These are phyloP conservation scores for Hypoxylon sp. DNA, from an alignment of 2,329 filamentous ascomycete genomes.

Conservation along the genomic window DNA sequence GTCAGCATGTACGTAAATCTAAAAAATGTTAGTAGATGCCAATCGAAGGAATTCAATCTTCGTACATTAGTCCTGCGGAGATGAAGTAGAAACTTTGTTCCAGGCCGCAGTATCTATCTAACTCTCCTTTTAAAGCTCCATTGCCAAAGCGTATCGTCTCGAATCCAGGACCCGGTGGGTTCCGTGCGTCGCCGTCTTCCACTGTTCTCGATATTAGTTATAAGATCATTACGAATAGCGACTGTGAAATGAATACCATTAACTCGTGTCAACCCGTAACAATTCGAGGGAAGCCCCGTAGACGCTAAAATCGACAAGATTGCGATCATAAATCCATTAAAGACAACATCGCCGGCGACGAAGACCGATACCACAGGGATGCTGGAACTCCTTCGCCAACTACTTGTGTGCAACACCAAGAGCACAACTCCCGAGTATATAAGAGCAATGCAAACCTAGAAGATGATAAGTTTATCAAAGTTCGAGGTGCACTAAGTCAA, in stretches of 20 bases:
- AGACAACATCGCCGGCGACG: constrained; percentile 45
- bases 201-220: constrained; percentile 13
- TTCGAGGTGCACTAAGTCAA: neutral
- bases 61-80: constrained; percentile 45
- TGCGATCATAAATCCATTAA: constrained; percentile 45
- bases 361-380: constrained; percentile 42
- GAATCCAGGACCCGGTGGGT: constrained; percentile 35
- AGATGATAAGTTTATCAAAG: constrained; percentile 20
- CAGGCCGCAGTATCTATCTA: constrained; percentile 38
- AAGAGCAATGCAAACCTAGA: constrained; percentile 44
- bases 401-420: constrained; percentile 45
- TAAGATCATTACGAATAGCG: neutral
- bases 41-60: neutral
- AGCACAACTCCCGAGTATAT: constrained; percentile 48
- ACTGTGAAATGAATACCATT: constrained; percentile 31
- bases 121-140: constrained; percentile 31
- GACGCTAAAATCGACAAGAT: constrained; percentile 48
- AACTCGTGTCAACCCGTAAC: constrained; percentile 44
- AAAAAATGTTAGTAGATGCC: constrained; percentile 13
- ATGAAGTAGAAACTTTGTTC: constrained; percentile 49
- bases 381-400: constrained; percentile 35
- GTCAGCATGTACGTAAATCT: constrained; percentile 45
- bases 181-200: constrained; percentile 24
- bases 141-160: constrained; percentile 47
- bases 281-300: constrained; percentile 48